Evolutionary conservation across 2,329 filamentous ascomycete species (phyloP), one percentile per base, ranked within the genome.

Genomic region (Teratosphaeria epicoccoides): DNA sequence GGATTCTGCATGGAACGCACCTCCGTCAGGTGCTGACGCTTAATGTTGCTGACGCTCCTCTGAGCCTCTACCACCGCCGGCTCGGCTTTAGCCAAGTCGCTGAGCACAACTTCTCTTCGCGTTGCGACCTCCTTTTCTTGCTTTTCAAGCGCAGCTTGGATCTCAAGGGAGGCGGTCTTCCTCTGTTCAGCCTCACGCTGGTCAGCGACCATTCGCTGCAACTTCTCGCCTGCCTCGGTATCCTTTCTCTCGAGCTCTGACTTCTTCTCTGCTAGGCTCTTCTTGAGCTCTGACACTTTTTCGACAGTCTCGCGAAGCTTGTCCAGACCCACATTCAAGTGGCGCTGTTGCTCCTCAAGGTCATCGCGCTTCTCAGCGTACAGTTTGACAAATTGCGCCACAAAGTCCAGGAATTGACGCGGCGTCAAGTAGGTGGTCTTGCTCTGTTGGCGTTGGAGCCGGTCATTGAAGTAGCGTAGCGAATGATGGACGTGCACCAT

Each of bases 401-500:
- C 91, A 63, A 98, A 98, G 68, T 98, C 94, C 49, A 99, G 75
- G 75, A 95, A 99, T 70, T 99, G 93, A 45, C 93, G 84, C 45
- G 93, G 93, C 10, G 94, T 98, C 52, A 98, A 81, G 75, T 87
- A 97, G 0, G 93, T 97, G 25, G 85, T 80, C 70, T 87, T 89
- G 69, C 88, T 89, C 72, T 97, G 93, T 67, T 97, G 93, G 68
- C 88, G 93, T 57, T 86, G 80, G 23, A 98, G 76, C 63, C 88
- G 90, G 59, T 80, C 76, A 66, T 98, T 98, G 78, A 96, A 94
- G 48, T 81, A 79, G 56, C 91, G 88, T 47, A 98, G 74, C 2
- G 93, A 98, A 72, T 97, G 89, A 66, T 99, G 93, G 20, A 98
- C 91, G 65, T 95, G 94, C 2, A 99, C 94, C 93, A 99, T 98